phyloP scores from a whole-genome alignment of 2,329 filamentous ascomycete species.

The Aaosphaeria pasadenensis region DNA sequence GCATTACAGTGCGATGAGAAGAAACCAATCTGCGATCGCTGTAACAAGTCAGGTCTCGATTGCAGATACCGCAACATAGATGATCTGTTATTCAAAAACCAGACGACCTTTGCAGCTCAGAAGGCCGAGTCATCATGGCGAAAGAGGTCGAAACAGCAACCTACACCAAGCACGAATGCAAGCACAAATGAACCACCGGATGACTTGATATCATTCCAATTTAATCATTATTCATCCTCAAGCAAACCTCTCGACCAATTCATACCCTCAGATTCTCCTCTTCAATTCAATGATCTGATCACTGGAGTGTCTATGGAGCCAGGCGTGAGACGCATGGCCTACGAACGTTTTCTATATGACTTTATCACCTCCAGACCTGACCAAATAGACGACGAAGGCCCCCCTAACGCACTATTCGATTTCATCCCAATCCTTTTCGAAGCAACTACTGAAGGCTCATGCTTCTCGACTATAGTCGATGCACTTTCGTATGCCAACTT shows the following conservation, averaged over 20 bases:
- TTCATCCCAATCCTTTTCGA: slow-evolving; percentile 27
- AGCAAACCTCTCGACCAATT: too few relatives aligned
- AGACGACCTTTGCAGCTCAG: slow-evolving; percentile 31
- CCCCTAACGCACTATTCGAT: slow-evolving; percentile 17
- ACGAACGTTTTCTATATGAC: slow-evolving; percentile 30
- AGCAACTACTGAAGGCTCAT: slow-evolving; percentile 16
- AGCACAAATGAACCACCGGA: neutral
- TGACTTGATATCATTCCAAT: too few relatives aligned
- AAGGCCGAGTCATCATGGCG: slow-evolving; percentile 33
- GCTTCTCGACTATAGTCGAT: slow-evolving; percentile 17
- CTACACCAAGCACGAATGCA: slow-evolving; percentile 1
- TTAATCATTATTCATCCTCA: too few relatives aligned
- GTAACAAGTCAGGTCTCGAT: slow-evolving; percentile 21
- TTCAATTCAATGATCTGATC: too few relatives aligned
- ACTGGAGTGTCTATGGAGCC: slow-evolving; percentile 4
- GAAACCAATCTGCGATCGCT: slow-evolving; percentile 28
- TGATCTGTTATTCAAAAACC: slow-evolving; percentile 32
- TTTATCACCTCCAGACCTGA: slow-evolving; percentile 22
- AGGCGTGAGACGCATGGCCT: slow-evolving; percentile 22
- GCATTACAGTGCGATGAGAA: slow-evolving; percentile 28
- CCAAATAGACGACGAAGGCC: slow-evolving; percentile 10
- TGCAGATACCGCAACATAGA: slow-evolving; percentile 33
- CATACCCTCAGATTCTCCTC: too few relatives aligned
- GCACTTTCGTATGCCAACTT: slow-evolving; percentile 29
- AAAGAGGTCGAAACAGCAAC: slow-evolving; percentile 27